Evolutionary conservation across 371 early-diverging fungal genomes (phyloP).

Genomic region (Mucor racemosus): DNA sequence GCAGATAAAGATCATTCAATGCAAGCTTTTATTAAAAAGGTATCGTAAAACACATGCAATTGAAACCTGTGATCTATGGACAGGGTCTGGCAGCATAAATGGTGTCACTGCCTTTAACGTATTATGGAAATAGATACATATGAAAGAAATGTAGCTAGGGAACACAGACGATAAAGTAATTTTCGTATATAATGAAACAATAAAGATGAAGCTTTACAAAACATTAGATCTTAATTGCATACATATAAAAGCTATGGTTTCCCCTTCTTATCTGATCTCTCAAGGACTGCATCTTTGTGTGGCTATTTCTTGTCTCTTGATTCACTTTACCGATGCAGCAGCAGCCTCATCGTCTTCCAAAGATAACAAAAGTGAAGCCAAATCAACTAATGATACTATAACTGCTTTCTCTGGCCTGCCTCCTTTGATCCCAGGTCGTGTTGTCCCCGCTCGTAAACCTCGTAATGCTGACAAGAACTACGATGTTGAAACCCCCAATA

Average conservation of each 20-base stretch:
- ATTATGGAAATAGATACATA: background rate
- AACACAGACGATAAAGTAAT: background rate
- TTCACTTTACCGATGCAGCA: slow-evolving; percentile 15
- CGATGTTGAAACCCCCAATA: slow-evolving; percentile 7
- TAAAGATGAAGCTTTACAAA: background rate
- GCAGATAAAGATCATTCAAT: background rate
- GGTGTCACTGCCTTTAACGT: background rate
- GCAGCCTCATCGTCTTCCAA: background rate
- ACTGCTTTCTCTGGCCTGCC: slow-evolving; percentile 11
- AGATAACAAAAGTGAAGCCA: background rate
- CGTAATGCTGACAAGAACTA: background rate
- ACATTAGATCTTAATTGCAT: background rate
- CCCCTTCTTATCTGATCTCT: slow-evolving; percentile 8
- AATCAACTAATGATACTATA: background rate
- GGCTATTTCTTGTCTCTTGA: slow-evolving; percentile 18
- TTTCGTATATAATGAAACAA: background rate
- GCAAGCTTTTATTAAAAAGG: background rate
- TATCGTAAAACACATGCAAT: background rate
- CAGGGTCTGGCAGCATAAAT: background rate
- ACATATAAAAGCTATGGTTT: background rate
- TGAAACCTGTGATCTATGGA: background rate
- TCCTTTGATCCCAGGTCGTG: slow-evolving; percentile 15
- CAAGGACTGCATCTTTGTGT: slow-evolving; percentile 16
- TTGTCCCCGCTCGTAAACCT: background rate
- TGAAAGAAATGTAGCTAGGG: background rate